Evolutionary conservation across 1,284 basidiomycete species (phyloP), one percentile per base, ranked within the genome.

Genomic region (Puccinia triticina): DNA sequence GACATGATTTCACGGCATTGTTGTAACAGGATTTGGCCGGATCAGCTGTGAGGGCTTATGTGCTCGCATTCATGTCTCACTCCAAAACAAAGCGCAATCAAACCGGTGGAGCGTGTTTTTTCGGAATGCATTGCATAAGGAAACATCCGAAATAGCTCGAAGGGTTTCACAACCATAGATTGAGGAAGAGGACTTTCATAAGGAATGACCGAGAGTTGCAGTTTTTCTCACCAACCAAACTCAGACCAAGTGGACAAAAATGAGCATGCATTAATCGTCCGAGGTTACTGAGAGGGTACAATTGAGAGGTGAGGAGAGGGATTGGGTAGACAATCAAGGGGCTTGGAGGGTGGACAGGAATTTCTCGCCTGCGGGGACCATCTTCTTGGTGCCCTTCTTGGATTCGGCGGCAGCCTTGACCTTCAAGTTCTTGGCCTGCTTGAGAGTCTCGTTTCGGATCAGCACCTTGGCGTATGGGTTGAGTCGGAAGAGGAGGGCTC

Each of bases 401-500:
- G 61, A 12, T 37, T 71, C 32, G 26, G 71, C 48, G 16, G 77
- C 77, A 34, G 77, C 77, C 32, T 48, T 57, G 50, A 32, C 66
- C 53, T 79, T 79, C 48, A 77, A 29, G 50, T 73, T 82, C 61
- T 75, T 77, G 21, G 26, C 43, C 57, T 69, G 80, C 23, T 34
- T 69, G 43, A 77, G 72, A 1, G 80, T 75, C n/a, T 75, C 73
- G 32, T 59, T 69, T 29, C 77, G 64, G 66, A 79, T 79, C 34
- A 66, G 34, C 40, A 79, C 77, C 66, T 96, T 97, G 87, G 96
- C 96, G 89, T 99, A 99, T 82, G 97, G 97, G 92, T 99, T 99
- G 89, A 99, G 91, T 86, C 96, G 93, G 95, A 96, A 98, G 88
- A 99, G 92, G 86, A 98, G 90, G 83, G 91, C 93, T 90, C 94